Evolutionary conservation across 108 stramenopile genomes (phyloP).

Genomic region (Nitzschia sp.): DNA sequence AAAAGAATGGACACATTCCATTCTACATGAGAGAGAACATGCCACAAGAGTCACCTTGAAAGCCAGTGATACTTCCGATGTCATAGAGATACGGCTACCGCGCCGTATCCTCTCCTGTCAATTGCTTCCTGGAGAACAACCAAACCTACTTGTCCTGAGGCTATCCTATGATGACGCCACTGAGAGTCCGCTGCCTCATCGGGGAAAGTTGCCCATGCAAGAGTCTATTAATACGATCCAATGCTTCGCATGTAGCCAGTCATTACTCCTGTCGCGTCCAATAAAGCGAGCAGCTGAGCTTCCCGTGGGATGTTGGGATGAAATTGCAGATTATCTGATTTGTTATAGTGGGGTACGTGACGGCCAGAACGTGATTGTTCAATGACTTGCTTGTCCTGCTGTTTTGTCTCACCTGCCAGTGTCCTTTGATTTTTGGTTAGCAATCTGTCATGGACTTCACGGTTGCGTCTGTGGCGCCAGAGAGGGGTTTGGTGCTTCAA

Average conservation of each 20-base stretch:
- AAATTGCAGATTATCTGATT: constrained; percentile 77
- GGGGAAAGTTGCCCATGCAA: neutral
- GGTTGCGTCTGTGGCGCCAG: constrained; percentile 37
- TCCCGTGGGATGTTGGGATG: constrained; percentile 79
- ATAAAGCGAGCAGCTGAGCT: constrained; percentile 44
- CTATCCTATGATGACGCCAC: neutral
- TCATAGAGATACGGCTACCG: too few species aligned
- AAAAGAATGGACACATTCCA: too few species aligned
- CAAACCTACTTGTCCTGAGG: neutral
- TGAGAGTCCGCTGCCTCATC: neutral
- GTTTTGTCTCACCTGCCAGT: neutral
- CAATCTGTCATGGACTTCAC: constrained; percentile 44
- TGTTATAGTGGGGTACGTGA: constrained; percentile 50
- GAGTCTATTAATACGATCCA: constrained; percentile 36
- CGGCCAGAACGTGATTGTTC: too few species aligned
- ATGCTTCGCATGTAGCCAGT: constrained; percentile 56
- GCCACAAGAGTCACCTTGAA: too few species aligned
- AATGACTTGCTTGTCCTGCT: neutral
- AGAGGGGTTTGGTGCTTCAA: constrained; percentile 43
- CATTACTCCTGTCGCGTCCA: constrained; percentile 22
- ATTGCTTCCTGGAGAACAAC: constrained; percentile 1
- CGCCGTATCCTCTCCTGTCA: neutral
- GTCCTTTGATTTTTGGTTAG: constrained; percentile 9
- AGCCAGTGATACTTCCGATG: too few species aligned
- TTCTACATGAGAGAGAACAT: too few species aligned